phyloP scores from a whole-genome alignment of 2,329 filamentous ascomycete genomes.

The Epichloe sylvatica region DNA sequence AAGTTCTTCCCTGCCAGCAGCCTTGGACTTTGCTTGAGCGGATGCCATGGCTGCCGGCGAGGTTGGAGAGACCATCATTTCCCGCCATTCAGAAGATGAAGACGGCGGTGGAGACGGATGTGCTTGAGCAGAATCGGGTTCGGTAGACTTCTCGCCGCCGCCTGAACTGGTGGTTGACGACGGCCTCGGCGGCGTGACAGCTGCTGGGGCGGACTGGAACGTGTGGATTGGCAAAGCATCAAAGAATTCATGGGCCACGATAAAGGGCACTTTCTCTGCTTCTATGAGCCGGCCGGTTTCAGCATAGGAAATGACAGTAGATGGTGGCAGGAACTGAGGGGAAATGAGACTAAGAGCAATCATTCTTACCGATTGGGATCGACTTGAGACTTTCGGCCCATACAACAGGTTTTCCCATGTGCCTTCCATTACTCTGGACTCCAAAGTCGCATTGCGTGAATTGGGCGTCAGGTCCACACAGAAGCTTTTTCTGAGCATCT shows the following conservation, averaged over 20 bases:
- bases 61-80: slow-evolving; percentile 62
- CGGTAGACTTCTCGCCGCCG: not conserved
- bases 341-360: not conserved
- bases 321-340: not conserved
- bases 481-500: slow-evolving; percentile 61
- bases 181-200: slow-evolving; percentile 6
- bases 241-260: slow-evolving; percentile 96
- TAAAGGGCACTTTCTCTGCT: slow-evolving; percentile 67
- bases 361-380: slow-evolving; percentile 51
- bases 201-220: slow-evolving; percentile 59
- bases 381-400: slow-evolving; percentile 85
- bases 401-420: slow-evolving; percentile 58
- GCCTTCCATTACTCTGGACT: slow-evolving; percentile 61
- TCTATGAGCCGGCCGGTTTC: slow-evolving; percentile 25
- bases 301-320: not conserved
- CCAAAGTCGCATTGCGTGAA: slow-evolving; percentile 61
- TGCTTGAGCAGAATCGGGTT: not conserved
- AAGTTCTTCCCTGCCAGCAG: slow-evolving; percentile 32
- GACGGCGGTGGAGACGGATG: not conserved
- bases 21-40: slow-evolving; percentile 36
- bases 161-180: slow-evolving; percentile 12
- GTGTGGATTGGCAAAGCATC: slow-evolving; percentile 93
- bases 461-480: slow-evolving; percentile 58
- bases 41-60: slow-evolving; percentile 40
- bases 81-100: slow-evolving; percentile 52